phyloP scores from a whole-genome alignment of 805 yeast genomes.

The Hanseniaspora thailandica region DNA sequence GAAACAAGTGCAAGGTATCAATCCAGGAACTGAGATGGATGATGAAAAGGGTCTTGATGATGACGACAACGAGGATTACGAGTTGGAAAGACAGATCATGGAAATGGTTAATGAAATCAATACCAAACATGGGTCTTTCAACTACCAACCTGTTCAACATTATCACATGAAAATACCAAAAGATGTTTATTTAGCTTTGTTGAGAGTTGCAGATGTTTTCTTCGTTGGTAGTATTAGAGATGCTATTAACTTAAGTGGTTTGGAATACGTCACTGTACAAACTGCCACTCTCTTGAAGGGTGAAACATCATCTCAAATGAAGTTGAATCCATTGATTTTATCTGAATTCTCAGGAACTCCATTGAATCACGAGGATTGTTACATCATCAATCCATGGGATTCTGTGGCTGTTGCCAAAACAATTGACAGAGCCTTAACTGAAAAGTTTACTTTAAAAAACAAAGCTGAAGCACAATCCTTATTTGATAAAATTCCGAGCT shows the following conservation, averaged over 20 bases:
- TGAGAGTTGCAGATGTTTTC: slow-evolving; percentile 83
- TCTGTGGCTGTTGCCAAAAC: slow-evolving; percentile 82
- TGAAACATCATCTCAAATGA: slow-evolving; percentile 27
- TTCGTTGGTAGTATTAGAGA: slow-evolving; percentile 84
- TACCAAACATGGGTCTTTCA: slow-evolving; percentile 68
- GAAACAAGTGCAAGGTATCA: slow-evolving; percentile 36
- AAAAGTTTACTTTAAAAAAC: slow-evolving; percentile 36
- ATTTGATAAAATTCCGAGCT: slow-evolving; percentile 57
- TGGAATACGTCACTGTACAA: slow-evolving; percentile 85
- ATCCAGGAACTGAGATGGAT: background rate
- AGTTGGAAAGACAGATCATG: slow-evolving; percentile 65
- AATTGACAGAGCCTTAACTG: slow-evolving; percentile 51
- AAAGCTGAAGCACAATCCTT: slow-evolving; percentile 33
- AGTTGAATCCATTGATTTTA: slow-evolving; percentile 51
- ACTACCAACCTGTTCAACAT: slow-evolving; percentile 81
- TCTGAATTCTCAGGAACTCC: slow-evolving; percentile 92
- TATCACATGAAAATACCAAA: slow-evolving; percentile 80
- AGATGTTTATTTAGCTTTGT: slow-evolving; percentile 77
- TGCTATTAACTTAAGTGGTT: slow-evolving; percentile 90
- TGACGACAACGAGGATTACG: slow-evolving; percentile 36
- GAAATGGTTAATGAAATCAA: slow-evolving; percentile 77
- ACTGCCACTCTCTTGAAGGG: slow-evolving; percentile 31
- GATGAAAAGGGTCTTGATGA: slow-evolving; percentile 15
- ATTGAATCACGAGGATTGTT: slow-evolving; percentile 55
- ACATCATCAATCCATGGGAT: slow-evolving; percentile 94